Evolutionary conservation across 352 stramenopile species (phyloP), one percentile per base, ranked within the genome.

Genomic region (Pilasporangium apinafurcum): DNA sequence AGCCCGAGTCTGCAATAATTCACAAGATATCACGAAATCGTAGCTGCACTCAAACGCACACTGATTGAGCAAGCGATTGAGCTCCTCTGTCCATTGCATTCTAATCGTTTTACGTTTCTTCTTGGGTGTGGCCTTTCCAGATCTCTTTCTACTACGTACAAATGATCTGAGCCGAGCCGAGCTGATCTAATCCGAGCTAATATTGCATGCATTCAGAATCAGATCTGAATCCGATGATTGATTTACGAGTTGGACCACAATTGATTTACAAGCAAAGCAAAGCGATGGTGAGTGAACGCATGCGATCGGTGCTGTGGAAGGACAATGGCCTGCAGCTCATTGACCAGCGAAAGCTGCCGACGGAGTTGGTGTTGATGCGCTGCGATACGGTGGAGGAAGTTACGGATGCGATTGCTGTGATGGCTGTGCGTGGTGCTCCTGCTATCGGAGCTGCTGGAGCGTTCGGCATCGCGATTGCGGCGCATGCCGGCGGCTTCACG

Each of bases 401-500:
- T 26, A 77, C 57, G 44, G 48, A 51, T 21, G 73, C 76, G 22
- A 89, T 89, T 37, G 41, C 57, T 7, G 70, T 86, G 51, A 89
- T 89, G 76, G 38, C 60, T 1, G 81, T 95, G 48, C 79, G 84
- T 8, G 84, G 84, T 1, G 83, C 84, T 1, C 84, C 84, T 0
- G 84, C 84, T 17, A 95, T 95, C 45, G 84, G 84, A 26, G 83
- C 81, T 8, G 81, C 83, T 10, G 84, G 83, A 21, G 81, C 74
- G 3, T 95, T 91, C 45, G 83, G 82, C 3, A 60, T 95, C 25
- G 80, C 81, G 37, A 67, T 94, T 34, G 79, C 68, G 1, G 79
- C 81, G n/a, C 66, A 71, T 31, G 64, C 61, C 18, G 80, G 85
- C 45, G 30, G 26, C 5, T 43, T 47, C 8, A 67, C 46, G 0